Base-by-base conservation (phyloP, 2,329 filamentous ascomycete species). In the Coleophoma cylindrospora region DNA sequence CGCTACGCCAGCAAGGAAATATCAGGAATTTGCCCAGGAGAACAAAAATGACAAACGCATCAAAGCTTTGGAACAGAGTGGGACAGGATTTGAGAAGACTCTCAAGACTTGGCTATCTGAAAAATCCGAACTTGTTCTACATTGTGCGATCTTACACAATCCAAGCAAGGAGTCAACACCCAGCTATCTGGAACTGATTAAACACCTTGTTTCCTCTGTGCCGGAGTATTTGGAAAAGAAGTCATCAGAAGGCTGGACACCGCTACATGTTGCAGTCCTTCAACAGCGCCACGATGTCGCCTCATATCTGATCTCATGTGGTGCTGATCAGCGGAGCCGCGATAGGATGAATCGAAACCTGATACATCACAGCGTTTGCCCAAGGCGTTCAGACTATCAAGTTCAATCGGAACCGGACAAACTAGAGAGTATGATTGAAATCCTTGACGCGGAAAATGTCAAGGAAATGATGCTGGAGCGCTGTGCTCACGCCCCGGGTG, bases 321-420 rank as follows among this genome's bases (percentile, higher is more conserved):
- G 86, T 3, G 87, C 87, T 2, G 81, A 94, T 61, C 84, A 89
- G 61, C 79, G 80, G 1, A 70, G 70, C 34, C 83, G 83, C 21
- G 84, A 89, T 61, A 68, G 68, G 10, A 63, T 69, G 3, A 81
- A 81, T 11, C 75, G 80, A 56, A 95, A 92, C 58, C 69, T 92
- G 14, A 55, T 92, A 1, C 89, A 95, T 61, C 70, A 75, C 2
- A 72, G 83, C 7, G 58, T 72, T 36, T 36, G 56, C 11, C 12
- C 3, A 19, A 17, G 40, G 50, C 27, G n/a, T 33, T 9, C 4
- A 33, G 3, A 7, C 17, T 15, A 17, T 10, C n/a, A 43, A 34
- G 1, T 45, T 53, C 10, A 47, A 27, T 2, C 22, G 21, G 10
- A 60, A 72, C 11, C 48, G 51, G 3, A 61, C 57, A 21, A 59